Percentiles rank a stretch among this genome's conserved stretches.
Evolutionary conservation across 768 basidiomycete species (phyloP).

Genomic region (Amanita rubescens): DNA sequence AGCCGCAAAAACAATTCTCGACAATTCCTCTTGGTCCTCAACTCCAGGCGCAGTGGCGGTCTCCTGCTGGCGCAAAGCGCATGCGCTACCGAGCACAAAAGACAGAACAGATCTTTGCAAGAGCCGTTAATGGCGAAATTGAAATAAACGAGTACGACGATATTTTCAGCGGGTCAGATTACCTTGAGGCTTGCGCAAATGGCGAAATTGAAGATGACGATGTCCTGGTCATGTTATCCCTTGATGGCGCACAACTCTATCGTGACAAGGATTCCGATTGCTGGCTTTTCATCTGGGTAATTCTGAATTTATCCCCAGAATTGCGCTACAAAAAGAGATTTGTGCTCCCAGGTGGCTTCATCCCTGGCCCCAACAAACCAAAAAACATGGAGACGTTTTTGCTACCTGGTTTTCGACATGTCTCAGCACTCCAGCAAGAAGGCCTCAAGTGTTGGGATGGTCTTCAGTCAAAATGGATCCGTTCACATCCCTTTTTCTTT

Average conservation of each 20-base stretch:
- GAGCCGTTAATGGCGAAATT: too few relatives aligned
- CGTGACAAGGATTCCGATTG: slow-evolving; percentile 26
- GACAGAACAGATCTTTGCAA: neutral
- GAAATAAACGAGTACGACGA: slow-evolving; percentile 13
- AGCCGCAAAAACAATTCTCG: neutral
- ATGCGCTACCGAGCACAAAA: slow-evolving; percentile 1
- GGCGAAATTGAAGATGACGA: slow-evolving; percentile 20
- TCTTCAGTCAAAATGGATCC: neutral
- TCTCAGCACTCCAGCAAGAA: slow-evolving; percentile 20
- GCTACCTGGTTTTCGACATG: slow-evolving; percentile 26
- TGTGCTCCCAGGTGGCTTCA: slow-evolving; percentile 24
- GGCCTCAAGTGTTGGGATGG: slow-evolving; percentile 17
- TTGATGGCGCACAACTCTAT: slow-evolving; percentile 37
- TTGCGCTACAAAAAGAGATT: slow-evolving; percentile 24
- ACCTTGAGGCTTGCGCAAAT: slow-evolving; percentile 11
- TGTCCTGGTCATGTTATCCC: slow-evolving; percentile 20
- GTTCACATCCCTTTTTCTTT: neutral
- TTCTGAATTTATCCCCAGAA: slow-evolving; percentile 24
- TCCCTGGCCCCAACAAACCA: slow-evolving; percentile 29
- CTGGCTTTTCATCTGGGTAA: slow-evolving; percentile 29
- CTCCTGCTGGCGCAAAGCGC: neutral
- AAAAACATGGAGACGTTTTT: slow-evolving; percentile 26
- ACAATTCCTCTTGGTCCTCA: neutral
- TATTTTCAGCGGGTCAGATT: slow-evolving; percentile 20
- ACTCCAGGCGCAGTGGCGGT: neutral